These are phyloP conservation scores for Metschnikowia dekortorum DNA, from an alignment of 805 yeast species.

Conservation along the genomic window DNA sequence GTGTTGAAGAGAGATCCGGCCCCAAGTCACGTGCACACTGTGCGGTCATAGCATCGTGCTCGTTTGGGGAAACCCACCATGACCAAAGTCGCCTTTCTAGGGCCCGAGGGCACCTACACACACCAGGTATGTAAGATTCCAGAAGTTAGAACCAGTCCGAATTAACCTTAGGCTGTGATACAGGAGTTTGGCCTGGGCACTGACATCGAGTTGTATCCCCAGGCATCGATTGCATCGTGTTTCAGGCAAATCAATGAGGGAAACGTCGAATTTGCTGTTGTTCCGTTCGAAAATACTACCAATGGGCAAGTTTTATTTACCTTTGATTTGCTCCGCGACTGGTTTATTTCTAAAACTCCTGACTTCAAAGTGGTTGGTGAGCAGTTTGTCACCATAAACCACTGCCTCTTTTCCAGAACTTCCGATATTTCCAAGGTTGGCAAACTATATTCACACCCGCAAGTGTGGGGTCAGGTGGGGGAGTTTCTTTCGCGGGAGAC, in stretches of 20 bases:
- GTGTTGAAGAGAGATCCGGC: too few species aligned
- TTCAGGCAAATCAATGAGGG: conserved; percentile 47
- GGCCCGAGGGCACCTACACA: conserved; percentile 91
- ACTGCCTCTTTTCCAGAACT: conserved; percentile 57
- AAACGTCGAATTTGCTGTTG: conserved; percentile 62
- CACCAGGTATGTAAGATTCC: conserved; percentile 56
- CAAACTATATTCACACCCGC: conserved; percentile 86
- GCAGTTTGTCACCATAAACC: conserved; percentile 78
- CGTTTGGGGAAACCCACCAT: not conserved
- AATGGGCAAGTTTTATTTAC: conserved; percentile 91
- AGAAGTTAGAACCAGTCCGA: not conserved
- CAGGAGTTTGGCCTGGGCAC: conserved; percentile 47
- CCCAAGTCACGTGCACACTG: not conserved
- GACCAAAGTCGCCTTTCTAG: conserved; percentile 64
- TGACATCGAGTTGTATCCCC: conserved; percentile 28
- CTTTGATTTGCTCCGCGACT: conserved; percentile 73
- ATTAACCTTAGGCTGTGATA: conserved; percentile 34
- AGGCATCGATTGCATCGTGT: conserved; percentile 53
- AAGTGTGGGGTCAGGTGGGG: conserved; percentile 92
- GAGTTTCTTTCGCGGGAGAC: conserved; percentile 44
- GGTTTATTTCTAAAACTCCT: conserved; percentile 32
- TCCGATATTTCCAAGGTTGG: conserved; percentile 41
- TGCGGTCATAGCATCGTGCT: not conserved
- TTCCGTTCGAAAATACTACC: conserved; percentile 92
- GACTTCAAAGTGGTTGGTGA: conserved; percentile 62